phyloP scores from a whole-genome alignment of 208 protist genomes.

The Crithidia expoeki region DNA sequence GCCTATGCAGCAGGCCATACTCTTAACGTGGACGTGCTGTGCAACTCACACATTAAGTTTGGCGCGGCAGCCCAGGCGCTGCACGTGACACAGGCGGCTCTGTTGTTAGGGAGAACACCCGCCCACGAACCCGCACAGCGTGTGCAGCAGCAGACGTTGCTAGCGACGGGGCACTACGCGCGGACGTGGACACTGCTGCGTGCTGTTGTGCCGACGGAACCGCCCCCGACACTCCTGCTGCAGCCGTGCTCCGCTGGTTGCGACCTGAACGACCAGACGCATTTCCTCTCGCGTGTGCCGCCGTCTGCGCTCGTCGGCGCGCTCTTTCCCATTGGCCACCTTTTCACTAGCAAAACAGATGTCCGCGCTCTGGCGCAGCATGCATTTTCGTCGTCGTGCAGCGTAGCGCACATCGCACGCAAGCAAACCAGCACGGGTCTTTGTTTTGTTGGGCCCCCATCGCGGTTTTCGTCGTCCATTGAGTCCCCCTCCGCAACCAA shows the following conservation, averaged over 20 bases:
- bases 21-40: slow-evolving; percentile 86
- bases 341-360: slow-evolving; percentile 66
- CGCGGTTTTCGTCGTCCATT: neutral
- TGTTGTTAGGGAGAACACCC: neutral
- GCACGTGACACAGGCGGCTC: neutral
- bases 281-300: slow-evolving; percentile 67
- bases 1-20: slow-evolving; percentile 67
- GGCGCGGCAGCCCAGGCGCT: slow-evolving; percentile 44
- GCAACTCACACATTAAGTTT: slow-evolving; percentile 82
- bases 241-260: slow-evolving; percentile 52
- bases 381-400: neutral
- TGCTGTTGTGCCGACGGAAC: neutral
- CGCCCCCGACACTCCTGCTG: slow-evolving; percentile 37
- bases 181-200: slow-evolving; percentile 37
- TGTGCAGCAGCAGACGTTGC: slow-evolving; percentile 16
- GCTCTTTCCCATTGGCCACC: slow-evolving; percentile 77
- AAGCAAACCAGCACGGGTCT: slow-evolving; percentile 86
- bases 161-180: slow-evolving; percentile 87
- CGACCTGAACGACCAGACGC: slow-evolving; percentile 83
- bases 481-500: neutral
- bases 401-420: slow-evolving; percentile 25
- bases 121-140: neutral
- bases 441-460: slow-evolving; percentile 68
- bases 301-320: slow-evolving; percentile 29
- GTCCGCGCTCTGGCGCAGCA: slow-evolving; percentile 57